phyloP scores from a whole-genome alignment of 441 rosid species.

The Eutrema salsugineum region DNA sequence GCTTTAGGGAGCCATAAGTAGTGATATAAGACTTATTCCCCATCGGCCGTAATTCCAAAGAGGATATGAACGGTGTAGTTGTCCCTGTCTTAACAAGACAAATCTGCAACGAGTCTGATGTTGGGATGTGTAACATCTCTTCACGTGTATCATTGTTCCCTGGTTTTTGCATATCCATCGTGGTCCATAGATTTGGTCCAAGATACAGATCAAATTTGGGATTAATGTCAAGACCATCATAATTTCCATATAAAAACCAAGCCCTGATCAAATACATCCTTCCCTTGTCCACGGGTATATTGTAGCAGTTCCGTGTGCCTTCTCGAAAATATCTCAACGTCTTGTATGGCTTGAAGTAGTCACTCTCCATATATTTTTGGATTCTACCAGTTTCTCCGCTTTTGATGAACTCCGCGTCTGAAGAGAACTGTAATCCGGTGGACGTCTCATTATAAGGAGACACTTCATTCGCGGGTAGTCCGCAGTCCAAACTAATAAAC shows the following conservation, averaged over 20 bases:
- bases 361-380: not conserved
- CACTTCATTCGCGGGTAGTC: not conserved
- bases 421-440: not conserved
- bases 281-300: too few relatives aligned
- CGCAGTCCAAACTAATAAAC: slow-evolving; percentile 6
- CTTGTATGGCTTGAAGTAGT: not conserved
- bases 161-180: too few relatives aligned
- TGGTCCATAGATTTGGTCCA: too few relatives aligned
- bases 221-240: not conserved
- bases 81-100: slow-evolving; percentile 29
- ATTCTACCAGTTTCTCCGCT: not conserved
- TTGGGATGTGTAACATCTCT: slow-evolving; percentile 27
- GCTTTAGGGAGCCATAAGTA: slow-evolving; percentile 22
- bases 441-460: not conserved
- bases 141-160: not conserved
- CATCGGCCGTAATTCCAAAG: slow-evolving; percentile 38
- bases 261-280: too few relatives aligned
- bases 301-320: too few relatives aligned
- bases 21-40: slow-evolving; percentile 17
- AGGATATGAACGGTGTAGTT: slow-evolving; percentile 39
- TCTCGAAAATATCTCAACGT: not conserved
- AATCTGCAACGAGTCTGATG: slow-evolving; percentile 2
- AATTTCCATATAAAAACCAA: too few relatives aligned
- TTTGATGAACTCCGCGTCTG: not conserved
- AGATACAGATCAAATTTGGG: too few relatives aligned